Percentiles rank a stretch among this genome's conserved stretches.
phyloP scores from a whole-genome alignment of 2,329 filamentous ascomycete genomes.

The Bipolaris sorokiniana region DNA sequence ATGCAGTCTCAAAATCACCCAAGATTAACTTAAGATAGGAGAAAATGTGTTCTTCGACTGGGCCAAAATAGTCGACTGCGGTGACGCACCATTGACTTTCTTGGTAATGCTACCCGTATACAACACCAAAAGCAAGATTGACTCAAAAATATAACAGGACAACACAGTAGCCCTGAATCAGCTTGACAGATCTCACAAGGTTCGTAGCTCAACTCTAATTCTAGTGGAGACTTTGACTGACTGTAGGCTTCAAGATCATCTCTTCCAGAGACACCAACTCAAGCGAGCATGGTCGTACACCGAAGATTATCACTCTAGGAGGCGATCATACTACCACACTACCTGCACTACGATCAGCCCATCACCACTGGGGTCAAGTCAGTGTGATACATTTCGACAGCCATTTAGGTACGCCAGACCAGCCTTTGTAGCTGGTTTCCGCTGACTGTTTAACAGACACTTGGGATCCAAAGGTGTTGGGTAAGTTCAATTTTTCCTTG shows the following conservation, averaged over 20 bases:
- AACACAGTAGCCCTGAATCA: constrained; percentile 63
- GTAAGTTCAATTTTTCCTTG: constrained; percentile 33
- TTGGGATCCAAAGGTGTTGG: constrained; percentile 62
- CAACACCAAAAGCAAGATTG: neutral
- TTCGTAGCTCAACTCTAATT: constrained; percentile 24
- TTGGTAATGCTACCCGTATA: constrained; percentile 41
- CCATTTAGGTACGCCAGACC: constrained; percentile 51
- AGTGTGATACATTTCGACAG: constrained; percentile 66
- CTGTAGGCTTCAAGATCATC: constrained; percentile 43
- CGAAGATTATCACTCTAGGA: constrained; percentile 60
- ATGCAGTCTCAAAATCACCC: neutral
- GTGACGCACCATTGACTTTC: constrained; percentile 59
- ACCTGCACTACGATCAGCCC: constrained; percentile 58
- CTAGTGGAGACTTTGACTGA: neutral
- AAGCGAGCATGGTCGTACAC: constrained; percentile 50
- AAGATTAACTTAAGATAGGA: constrained; percentile 25
- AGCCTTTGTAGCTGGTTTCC: neutral
- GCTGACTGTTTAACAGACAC: constrained; percentile 52
- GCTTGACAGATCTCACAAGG: constrained; percentile 59
- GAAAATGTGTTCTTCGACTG: constrained; percentile 55
- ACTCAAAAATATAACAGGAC: constrained; percentile 45
- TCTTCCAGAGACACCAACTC: constrained; percentile 56
- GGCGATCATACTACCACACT: constrained; percentile 64
- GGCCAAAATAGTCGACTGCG: constrained; percentile 62
- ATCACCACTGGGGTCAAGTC: constrained; percentile 59